Conservation (phyloP, 495 filamentous ascomycete species). For the Penicillium paxilli region DNA sequence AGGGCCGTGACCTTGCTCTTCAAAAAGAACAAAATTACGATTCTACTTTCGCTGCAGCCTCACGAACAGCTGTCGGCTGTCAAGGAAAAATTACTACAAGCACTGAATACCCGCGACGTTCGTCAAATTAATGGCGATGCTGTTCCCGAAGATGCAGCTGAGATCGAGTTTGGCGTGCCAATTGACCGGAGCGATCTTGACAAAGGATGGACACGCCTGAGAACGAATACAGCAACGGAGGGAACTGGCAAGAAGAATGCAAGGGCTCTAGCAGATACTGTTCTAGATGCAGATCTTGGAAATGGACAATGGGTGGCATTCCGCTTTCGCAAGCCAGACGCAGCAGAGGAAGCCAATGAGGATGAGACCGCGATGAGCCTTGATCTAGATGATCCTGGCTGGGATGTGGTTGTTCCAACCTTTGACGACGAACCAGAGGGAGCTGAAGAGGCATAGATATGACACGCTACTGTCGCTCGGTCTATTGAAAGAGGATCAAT, state of each 20-base stretch:
- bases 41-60: slow-evolving; percentile 68
- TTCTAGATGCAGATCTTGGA: slow-evolving; percentile 49
- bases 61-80: slow-evolving; percentile 59
- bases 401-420: slow-evolving; percentile 64
- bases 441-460: neutral
- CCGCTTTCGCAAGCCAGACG: slow-evolving; percentile 47
- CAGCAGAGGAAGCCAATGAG: slow-evolving; percentile 8
- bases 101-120: slow-evolving; percentile 42
- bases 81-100: slow-evolving; percentile 64
- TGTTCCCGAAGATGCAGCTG: slow-evolving; percentile 47
- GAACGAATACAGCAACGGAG: slow-evolving; percentile 6
- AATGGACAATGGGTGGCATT: slow-evolving; percentile 72
- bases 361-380: slow-evolving; percentile 32
- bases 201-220: slow-evolving; percentile 60
- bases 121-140: slow-evolving; percentile 44
- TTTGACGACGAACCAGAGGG: slow-evolving; percentile 55
- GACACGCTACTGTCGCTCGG: neutral
- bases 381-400: slow-evolving; percentile 54
- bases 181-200: slow-evolving; percentile 55
- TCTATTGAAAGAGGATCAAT: neutral
- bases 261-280: slow-evolving; percentile 22
- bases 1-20: slow-evolving; percentile 67
- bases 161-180: slow-evolving; percentile 55
- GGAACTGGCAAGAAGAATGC: slow-evolving; percentile 32
- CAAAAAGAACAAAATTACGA: slow-evolving; percentile 76